Base-by-base conservation (phyloP, 2,329 filamentous ascomycete species). In the Fusarium annulatum region DNA sequence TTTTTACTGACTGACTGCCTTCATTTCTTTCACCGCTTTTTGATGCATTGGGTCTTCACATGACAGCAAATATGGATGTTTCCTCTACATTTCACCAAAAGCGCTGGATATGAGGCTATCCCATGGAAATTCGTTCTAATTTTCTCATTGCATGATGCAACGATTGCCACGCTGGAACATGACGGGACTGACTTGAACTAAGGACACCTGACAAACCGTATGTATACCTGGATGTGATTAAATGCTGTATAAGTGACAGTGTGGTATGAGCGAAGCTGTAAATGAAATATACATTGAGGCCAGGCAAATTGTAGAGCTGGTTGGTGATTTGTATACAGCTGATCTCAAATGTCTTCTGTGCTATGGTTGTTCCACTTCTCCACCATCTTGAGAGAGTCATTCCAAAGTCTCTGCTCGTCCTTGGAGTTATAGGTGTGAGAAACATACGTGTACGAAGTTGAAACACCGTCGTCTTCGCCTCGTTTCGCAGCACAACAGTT, bases 381-480 rank as follows among this genome's bases (percentile, higher is more conserved):
- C 15, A 56, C 48, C 59, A 65, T 46, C 34, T 26, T 26, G 2
- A 65, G 38, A 28, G 49, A 66, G 14, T 66, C 61, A 8, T 39
- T 30, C 61, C 61, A 66, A 14, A 66, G 26, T 4, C 64, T 65
- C 26, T 34, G 23, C 18, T 65, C 61, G 43, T 58, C 38, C 18
- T 43, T 7, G 19, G 63, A 60, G n/a, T 14, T 64, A 10, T 66
- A 64, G 7, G 61, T 66, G 28, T 59, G 61, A 21, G 64, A 39
- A 23, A 57, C 60, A 28, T 56, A 64, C 1, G 48, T 65, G 28
- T 56, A 61, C 5, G 60, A 64, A 9, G 48, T 63, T 18, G 63
- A 36, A 38, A 18, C 28, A 30, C 41, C 60, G 7, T 64, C 41
- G 9, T 56, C 49, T 21, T 64, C 41, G 14, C 63, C 63, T 16